These are phyloP conservation scores for Pugionium dolabratum DNA, from an alignment of 345 rosid genomes.

Conservation along the genomic window DNA sequence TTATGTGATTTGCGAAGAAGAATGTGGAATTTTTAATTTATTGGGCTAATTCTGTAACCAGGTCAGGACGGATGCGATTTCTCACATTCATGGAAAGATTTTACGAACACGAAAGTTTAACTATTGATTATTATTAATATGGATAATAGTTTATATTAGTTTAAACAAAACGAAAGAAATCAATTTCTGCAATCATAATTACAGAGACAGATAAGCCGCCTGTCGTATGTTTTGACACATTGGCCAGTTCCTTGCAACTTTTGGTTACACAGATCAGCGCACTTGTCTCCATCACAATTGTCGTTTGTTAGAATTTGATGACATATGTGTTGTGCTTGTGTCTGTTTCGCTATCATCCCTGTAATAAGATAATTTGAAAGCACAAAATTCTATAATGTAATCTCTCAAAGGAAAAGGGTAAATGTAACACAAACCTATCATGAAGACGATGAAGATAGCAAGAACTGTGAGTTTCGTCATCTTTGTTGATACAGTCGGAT, in stretches of 20 bases:
- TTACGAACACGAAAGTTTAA: too few species aligned
- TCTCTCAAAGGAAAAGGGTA: neutral
- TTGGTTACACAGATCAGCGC: slow-evolving; percentile 16
- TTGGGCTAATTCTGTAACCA: too few species aligned
- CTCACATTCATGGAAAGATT: too few species aligned
- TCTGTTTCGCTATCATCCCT: slow-evolving; percentile 30
- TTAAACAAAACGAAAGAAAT: neutral
- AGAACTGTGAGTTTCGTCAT: slow-evolving; percentile 19
- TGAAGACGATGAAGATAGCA: slow-evolving; percentile 19
- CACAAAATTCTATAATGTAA: too few species aligned
- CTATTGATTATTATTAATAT: too few species aligned
- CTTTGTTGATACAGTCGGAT: neutral
- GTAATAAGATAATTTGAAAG: too few species aligned
- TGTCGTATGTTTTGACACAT: slow-evolving; percentile 14
- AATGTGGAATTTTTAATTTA: too few species aligned
- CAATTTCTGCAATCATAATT: slow-evolving; percentile 10
- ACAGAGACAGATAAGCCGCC: slow-evolving; percentile 24
- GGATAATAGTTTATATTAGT: too few species aligned
- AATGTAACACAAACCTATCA: slow-evolving; percentile 28
- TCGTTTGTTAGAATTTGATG: slow-evolving; percentile 1
- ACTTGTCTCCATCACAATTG: slow-evolving; percentile 20
- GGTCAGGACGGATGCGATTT: too few species aligned
- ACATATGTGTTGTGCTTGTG: slow-evolving; percentile 36
- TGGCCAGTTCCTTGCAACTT: slow-evolving; percentile 33
- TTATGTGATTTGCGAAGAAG: too few species aligned